phyloP scores from a whole-genome alignment of 768 basidiomycete genomes.

The Favolaschia claudopus region DNA sequence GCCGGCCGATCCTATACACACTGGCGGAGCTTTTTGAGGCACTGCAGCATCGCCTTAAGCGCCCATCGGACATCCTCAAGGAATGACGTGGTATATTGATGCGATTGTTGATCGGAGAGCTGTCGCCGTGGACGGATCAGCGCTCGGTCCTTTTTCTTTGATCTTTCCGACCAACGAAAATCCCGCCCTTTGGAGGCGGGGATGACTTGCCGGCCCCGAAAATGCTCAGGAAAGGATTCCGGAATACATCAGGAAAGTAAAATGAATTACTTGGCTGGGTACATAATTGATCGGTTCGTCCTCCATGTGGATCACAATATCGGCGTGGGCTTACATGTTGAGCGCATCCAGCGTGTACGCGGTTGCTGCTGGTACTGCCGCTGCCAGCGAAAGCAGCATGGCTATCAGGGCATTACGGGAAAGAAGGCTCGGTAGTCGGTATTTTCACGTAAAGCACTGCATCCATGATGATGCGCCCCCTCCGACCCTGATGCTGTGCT shows the following conservation, averaged over 20 bases:
- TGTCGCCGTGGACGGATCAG: not conserved
- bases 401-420: not conserved
- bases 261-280: too few relatives aligned
- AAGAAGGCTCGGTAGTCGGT: not conserved
- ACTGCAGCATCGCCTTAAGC: too few relatives aligned
- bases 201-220: not conserved
- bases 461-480: not conserved
- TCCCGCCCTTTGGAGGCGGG: too few relatives aligned
- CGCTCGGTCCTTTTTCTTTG: not conserved
- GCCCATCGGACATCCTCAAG: too few relatives aligned
- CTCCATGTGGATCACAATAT: too few relatives aligned
- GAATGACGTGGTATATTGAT: slow-evolving; percentile 2
- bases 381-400: slow-evolving; percentile 5
- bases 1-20: too few relatives aligned
- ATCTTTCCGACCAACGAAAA: too few relatives aligned
- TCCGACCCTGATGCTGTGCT: not conserved
- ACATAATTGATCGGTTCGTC: too few relatives aligned
- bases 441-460: not conserved
- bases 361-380: slow-evolving; percentile 15
- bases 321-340: too few relatives aligned
- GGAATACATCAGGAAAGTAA: too few relatives aligned
- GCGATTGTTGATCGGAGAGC: slow-evolving; percentile 10
- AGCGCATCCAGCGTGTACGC: not conserved
- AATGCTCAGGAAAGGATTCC: too few relatives aligned
- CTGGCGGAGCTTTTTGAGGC: too few relatives aligned